These are phyloP conservation scores for bread wheat (Triticum aestivum) DNA, from an alignment of 176 grass and related monocot genomes.

Conservation along the genomic window DNA sequence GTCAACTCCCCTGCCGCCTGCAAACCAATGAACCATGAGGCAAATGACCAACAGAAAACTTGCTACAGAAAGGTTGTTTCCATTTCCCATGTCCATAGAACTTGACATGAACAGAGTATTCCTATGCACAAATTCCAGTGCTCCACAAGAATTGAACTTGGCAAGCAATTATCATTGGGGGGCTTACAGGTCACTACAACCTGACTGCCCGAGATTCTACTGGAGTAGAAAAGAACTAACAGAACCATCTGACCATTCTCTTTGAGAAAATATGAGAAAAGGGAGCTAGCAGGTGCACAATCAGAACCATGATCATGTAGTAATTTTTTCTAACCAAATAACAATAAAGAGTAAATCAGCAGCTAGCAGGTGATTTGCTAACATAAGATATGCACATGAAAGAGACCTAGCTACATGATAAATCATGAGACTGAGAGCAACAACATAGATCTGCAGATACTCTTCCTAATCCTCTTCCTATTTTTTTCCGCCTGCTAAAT, in stretches of 20 bases:
- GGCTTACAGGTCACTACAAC: neutral
- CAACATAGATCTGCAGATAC: too few species aligned
- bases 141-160: neutral
- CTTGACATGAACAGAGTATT: neutral
- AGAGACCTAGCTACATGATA: too few species aligned
- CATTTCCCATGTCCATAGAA: neutral
- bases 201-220: neutral
- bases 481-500: too few species aligned
- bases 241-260: neutral
- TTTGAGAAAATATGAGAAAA: neutral
- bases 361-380: too few species aligned
- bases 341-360: too few species aligned
- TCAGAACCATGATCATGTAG: too few species aligned
- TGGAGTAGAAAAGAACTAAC: conserved; percentile 2
- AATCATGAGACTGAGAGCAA: too few species aligned
- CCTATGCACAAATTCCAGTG: neutral
- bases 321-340: too few species aligned
- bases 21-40: conserved; percentile 1
- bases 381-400: too few species aligned
- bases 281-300: neutral
- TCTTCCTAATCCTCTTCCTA: too few species aligned
- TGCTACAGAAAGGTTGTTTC: neutral
- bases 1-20: conserved; percentile 81
- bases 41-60: neutral
- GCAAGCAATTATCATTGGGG: neutral